Evolutionary conservation across 257 asterid genomes (phyloP), one percentile per base, ranked within the genome.

Genomic region (Scutellaria galericulata): DNA sequence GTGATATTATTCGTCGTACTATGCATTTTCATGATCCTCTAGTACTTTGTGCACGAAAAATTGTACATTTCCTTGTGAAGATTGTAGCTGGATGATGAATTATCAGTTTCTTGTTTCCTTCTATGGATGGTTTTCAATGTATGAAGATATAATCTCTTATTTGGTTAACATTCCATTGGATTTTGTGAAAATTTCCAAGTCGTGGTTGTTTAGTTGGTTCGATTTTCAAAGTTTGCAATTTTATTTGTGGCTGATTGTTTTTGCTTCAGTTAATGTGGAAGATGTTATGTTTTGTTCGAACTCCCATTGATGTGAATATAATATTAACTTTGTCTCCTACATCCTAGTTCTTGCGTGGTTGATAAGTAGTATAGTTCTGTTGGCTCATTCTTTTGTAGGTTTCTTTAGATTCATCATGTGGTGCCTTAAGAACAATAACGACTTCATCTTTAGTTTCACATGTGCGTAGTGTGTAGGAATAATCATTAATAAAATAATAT

Each of bases 131-230:
- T 59, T 58, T 51, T 5, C 20, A 18, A 14, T 45, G 15, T 68
- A 45, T 45, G 5, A 46, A 13, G 57, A 27, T 7, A 35, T 54
- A 64, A 41, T 37, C 18, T 46, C 14, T 70, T 44, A 13, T 47
- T 63, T 60, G 78, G 56, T 52, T 73, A 48, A 8, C 47, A 5
- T 31, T 2, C 37, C 37, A 31, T 40, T 7, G 18, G 44, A 8
- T 12, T 24, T 69, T 11, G 14, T 9, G 10, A 6, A n/a, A 64
- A 44, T 5, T 66, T 51, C 14, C 20, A 22, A 9, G 12, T 66
- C 50, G 47, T 57, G 63, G 46, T 74, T 66, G 61, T 58, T 59
- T 66, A 48, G 37, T 57, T 76, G 72, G 64, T 51, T 44, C 10
- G 47, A 35, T 41, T 51, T 14, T 56, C 54, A 41, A 35, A 22